Evolutionary conservation across 2,329 filamentous ascomycete species (phyloP), one percentile per base, ranked within the genome.

Genomic region (Cladophialophora chaetospira): DNA sequence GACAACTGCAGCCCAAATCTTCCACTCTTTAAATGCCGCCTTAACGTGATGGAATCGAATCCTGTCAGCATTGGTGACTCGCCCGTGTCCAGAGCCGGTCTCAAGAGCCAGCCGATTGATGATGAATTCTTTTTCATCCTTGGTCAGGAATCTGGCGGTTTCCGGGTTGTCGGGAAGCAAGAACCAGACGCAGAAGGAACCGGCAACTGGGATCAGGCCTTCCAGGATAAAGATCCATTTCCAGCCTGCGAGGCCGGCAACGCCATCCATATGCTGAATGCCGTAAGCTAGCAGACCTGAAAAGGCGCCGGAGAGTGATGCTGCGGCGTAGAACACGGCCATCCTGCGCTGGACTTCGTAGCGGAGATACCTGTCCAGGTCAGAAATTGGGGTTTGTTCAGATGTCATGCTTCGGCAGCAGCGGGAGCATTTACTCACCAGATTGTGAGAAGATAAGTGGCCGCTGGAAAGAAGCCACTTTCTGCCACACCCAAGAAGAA

Each of bases 91-190:
- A 0, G 87, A 84, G 65, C 91, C 88, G 59, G 82, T 85, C 63
- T 91, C 87, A 3, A 81, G 79, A 5, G 83, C 82, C 0, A 92
- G 77, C 0, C 88, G 83, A 10, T 80, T 77, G 23, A 83, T 78
- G 49, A 91, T 81, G 57, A 81, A 84, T 0, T 76, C 72, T 2
- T 84, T 76, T 72, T 93, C 88, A n/a, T 89, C 84, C 11, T 84
- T 77, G 5, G 74, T 80, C 54, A 93, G 77, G 86, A 88, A 93
- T 65, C 82, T 86, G 25, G 82, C 83, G 51, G 89, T 82, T 71
- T 90, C 88, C 2, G 88, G 88, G 72, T 91, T 91, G 69, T 88
- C 86, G 52, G 85, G 78, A 13, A 88, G 82, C 69, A 88, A 84
- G 68, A 77, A 82, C 69, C 82, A 82, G 6, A 79, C 73, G 5